Base-by-base conservation (phyloP, 2,329 filamentous ascomycete genomes). In the Domatiomyces catenatus region DNA sequence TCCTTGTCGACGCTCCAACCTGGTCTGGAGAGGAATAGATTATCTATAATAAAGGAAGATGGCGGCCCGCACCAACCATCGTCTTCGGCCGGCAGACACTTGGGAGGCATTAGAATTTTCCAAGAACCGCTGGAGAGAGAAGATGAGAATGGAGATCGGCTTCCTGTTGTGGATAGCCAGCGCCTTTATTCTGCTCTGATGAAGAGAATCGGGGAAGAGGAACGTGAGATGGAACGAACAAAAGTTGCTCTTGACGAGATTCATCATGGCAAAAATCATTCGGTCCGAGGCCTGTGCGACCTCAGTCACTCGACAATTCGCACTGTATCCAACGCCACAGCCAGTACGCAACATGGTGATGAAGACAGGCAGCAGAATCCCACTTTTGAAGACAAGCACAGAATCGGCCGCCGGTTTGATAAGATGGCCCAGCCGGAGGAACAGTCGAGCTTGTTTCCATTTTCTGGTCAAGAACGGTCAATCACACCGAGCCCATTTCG, bases 41-140 rank as follows among this genome's bases (percentile, higher is more conserved):
- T 72, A 19, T 70, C 68, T 10, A 64, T 71, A 36, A 70, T 73
- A 26, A 61, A 69, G 48, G 70, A 73, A 51, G 61, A 67, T 52
- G 64, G 61, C 1, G 62, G 59, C 36, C 56, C 60, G 18, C 57
- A 63, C 44, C 55, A 64, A 32, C 55, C 60, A 26, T 62, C 59
- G 15, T 60, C 55, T n/a, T 61, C 59, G 5, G 53, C 55, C 10
- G 57, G 59, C 22, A 52, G 55, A 39, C 59, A 61, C 52, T 56
- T 59, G 47, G 58, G 59, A 48, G 61, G 58, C 8, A 62, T 63
- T 32, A 52, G 58, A 32, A 57, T 58, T 18, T 63, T 65, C 46
- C 58, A 58, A 22, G 58, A 63, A 44, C 62, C 63, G 26, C 47
- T 62, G 28, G 49, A 51, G 54, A 48, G 54, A 46, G 19, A 59